Evolutionary conservation across 371 early-diverging fungal genomes (phyloP).

Genomic region (Mortierella sp.): DNA sequence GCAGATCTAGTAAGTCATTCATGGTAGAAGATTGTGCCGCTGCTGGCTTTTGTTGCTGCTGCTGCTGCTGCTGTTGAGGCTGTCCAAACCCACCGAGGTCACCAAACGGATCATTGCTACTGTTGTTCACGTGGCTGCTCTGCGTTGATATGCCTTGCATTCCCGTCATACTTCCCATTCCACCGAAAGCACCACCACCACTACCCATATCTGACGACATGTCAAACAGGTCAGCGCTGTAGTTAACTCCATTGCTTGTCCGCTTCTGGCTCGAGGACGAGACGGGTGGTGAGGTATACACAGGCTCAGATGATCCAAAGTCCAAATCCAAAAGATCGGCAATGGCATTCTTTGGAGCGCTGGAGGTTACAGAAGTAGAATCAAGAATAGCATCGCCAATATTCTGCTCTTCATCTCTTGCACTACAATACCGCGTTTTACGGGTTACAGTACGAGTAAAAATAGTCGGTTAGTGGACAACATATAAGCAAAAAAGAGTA

Average conservation of each 20-base stretch:
- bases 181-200: constrained; percentile 17
- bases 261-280: constrained; percentile 1
- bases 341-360: constrained; percentile 66
- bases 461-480: neutral
- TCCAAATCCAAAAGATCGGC: constrained; percentile 66
- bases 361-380: constrained; percentile 57
- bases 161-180: constrained; percentile 11
- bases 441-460: too few relatives aligned
- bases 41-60: constrained; percentile 8
- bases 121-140: constrained; percentile 1
- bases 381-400: constrained; percentile 48
- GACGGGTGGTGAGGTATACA: constrained; percentile 24
- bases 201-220: constrained; percentile 33
- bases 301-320: constrained; percentile 47
- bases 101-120: constrained; percentile 22
- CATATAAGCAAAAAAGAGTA: neutral
- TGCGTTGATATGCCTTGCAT: neutral
- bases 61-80: constrained; percentile 5
- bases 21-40: constrained; percentile 5
- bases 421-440: constrained; percentile 39
- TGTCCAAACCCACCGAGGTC: constrained; percentile 33
- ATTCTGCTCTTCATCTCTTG: constrained; percentile 64
- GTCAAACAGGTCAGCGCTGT: constrained; percentile 42
- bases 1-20: constrained; percentile 12
- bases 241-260: constrained; percentile 17